A percentile compares a stretch with the other conserved stretches of the same genome.
Conservation (phyloP, 805 yeast species). For the Cyberlindnera subsufficiens region DNA sequence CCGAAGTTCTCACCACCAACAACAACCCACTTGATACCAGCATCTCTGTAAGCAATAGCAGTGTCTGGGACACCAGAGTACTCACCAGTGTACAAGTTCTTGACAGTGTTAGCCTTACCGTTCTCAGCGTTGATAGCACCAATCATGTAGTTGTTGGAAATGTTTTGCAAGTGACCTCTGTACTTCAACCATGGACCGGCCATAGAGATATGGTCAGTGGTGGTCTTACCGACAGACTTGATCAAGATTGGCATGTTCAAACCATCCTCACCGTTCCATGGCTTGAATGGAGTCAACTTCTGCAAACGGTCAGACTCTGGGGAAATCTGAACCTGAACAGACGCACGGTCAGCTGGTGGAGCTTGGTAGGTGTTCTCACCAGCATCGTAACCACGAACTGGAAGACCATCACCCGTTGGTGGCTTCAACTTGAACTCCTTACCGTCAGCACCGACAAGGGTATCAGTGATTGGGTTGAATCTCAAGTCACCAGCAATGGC, state of each 20-base stretch:
- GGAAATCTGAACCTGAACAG: slow-evolving; percentile 68
- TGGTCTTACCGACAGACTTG: slow-evolving; percentile 95
- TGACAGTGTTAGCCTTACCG: slow-evolving; percentile 86
- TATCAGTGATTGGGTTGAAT: slow-evolving; percentile 92
- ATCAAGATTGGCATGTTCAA: slow-evolving; percentile 84
- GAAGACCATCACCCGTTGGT: slow-evolving; percentile 89
- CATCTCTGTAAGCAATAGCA: slow-evolving; percentile 90
- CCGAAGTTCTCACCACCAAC: slow-evolving; percentile 98
- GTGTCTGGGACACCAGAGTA: slow-evolving; percentile 96
- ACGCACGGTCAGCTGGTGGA: slow-evolving; percentile 82
- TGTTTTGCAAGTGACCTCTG: slow-evolving; percentile 99
- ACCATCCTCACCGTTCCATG: slow-evolving; percentile 97
- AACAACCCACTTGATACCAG: slow-evolving; percentile 93
- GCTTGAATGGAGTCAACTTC: slow-evolving; percentile 84
- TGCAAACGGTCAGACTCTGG: slow-evolving; percentile 97
- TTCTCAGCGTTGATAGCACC: slow-evolving; percentile 98
- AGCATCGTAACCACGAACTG: slow-evolving; percentile 81
- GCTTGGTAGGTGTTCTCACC: slow-evolving; percentile 97
- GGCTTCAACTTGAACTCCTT: slow-evolving; percentile 83
- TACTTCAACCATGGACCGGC: slow-evolving; percentile 99
- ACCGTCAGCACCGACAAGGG: slow-evolving; percentile 83
- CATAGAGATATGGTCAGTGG: slow-evolving; percentile 99
- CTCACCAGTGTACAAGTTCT: slow-evolving; percentile 87
- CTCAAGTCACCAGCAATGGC: slow-evolving; percentile 95
- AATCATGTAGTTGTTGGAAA: slow-evolving; percentile 98